A percentile compares a stretch with the other conserved stretches of the same genome.
These are phyloP conservation scores for Goffeauzyma gilvescens DNA, from an alignment of 768 basidiomycete genomes.

Conservation along the genomic window DNA sequence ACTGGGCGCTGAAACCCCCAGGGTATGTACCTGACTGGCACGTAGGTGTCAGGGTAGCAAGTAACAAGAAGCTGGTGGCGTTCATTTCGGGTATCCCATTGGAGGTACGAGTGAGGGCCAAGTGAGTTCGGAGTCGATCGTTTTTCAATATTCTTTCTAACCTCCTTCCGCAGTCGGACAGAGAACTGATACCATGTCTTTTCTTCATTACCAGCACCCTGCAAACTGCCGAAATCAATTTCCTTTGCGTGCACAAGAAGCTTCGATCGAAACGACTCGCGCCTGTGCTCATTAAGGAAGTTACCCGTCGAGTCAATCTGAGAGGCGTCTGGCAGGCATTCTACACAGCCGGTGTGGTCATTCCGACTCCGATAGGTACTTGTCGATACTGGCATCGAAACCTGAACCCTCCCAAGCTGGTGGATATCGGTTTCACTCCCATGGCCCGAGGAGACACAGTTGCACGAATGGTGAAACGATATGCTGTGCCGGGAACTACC, in stretches of 20 bases:
- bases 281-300: slow-evolving; percentile 91
- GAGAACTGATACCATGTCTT: neutral
- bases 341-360: slow-evolving; percentile 80
- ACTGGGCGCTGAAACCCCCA: slow-evolving; percentile 88
- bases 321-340: slow-evolving; percentile 88
- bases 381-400: slow-evolving; percentile 75
- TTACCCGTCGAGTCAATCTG: slow-evolving; percentile 78
- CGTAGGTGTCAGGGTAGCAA: slow-evolving; percentile 73
- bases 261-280: slow-evolving; percentile 82
- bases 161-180: neutral
- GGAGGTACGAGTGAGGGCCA: slow-evolving; percentile 58
- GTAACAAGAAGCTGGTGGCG: slow-evolving; percentile 81
- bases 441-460: slow-evolving; percentile 73
- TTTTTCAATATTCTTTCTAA: neutral
- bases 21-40: slow-evolving; percentile 92
- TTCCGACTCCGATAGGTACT: slow-evolving; percentile 80
- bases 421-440: slow-evolving; percentile 73
- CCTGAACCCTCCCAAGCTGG: slow-evolving; percentile 74
- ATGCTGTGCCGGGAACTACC: slow-evolving; percentile 42
- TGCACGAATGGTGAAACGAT: slow-evolving; percentile 66
- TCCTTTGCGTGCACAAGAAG: slow-evolving; percentile 94
- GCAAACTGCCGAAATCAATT: slow-evolving; percentile 77
- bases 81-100: slow-evolving; percentile 91
- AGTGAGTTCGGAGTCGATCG: slow-evolving; percentile 40
- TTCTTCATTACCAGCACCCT: slow-evolving; percentile 39